Conservation (phyloP, 2,329 filamentous ascomycete species). For the Botrytis medusae region DNA sequence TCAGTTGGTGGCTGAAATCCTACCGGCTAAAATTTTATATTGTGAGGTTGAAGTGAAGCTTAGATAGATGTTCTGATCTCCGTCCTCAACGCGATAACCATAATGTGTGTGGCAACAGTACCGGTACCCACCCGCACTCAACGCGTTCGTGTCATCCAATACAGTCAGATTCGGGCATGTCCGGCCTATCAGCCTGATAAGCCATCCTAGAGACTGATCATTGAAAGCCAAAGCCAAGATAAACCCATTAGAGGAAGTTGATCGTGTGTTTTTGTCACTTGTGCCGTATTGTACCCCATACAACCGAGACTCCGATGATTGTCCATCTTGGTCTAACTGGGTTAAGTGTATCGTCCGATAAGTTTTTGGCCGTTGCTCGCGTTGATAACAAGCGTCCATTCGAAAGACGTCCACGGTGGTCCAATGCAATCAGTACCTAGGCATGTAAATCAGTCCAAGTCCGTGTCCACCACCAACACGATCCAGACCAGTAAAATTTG, state of each 20-base stretch:
- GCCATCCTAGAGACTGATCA: conserved; percentile 6
- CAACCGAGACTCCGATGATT: neutral
- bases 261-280: neutral
- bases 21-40: neutral
- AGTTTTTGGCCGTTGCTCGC: neutral
- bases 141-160: conserved; percentile 2
- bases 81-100: neutral
- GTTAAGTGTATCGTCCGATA: neutral
- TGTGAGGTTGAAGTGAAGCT: neutral
- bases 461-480: neutral
- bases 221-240: neutral
- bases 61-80: neutral
- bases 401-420: neutral
- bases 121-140: neutral
- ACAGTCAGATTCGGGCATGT: conserved; percentile 3
- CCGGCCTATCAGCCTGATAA: conserved; percentile 9
- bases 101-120: neutral
- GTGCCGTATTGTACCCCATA: neutral
- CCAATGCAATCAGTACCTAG: neutral
- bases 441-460: neutral
- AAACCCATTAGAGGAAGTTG: neutral
- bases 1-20: neutral
- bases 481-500: neutral
- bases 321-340: neutral
- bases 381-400: neutral